Evolutionary conservation across 768 basidiomycete genomes (phyloP), one percentile per base, ranked within the genome.

Genomic region (Rhizopogon salebrosus): DNA sequence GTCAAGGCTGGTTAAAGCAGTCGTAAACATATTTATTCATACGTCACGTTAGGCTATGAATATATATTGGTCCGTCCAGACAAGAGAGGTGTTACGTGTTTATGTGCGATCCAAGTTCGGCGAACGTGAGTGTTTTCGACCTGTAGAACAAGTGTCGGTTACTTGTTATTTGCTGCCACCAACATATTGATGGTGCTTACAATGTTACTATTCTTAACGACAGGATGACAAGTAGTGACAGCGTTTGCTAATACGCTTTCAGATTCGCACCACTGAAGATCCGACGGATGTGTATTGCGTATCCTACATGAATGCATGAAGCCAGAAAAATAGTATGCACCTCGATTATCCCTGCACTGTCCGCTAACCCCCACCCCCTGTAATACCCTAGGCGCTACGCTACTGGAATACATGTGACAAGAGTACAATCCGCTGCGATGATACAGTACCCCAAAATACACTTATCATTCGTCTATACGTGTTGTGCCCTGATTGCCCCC

Each of bases 381-480:
- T 18, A 20, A 45, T 8, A 20, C 13, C 18, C 11, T 45, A 45
- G 29, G 13, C 31, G 22, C 14, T 45, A 45, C 31, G 22, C 14
- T 45, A 45, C 20, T 31, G 20, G 13, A 18, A 22, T 46, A 34
- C 22, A 34, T 48, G 29, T 35, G 40, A 43, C 53, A 52, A 46
- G 58, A 61, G 58, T 67, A 65, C 65, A 69, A 57, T 58, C 55
- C 37, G 29, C 23, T 61, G 56, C 41, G 26, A 38, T 51, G 46
- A 34, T 52, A 54, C 49, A 59, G 46, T 37, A 37, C 41, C 34
- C 67, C 61, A 54, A 40, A 27, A 54, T 45, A 54, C 60, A 55
- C 52, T 11, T 31, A 34, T 46, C 45, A 46, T 23, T 22, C 31
- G 20, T 34, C 20, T 46, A 45, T 43, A 14, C 13, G 18, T 31